phyloP scores from a whole-genome alignment of 148 eudicot genomes.

The Amaranthus cruentus region DNA sequence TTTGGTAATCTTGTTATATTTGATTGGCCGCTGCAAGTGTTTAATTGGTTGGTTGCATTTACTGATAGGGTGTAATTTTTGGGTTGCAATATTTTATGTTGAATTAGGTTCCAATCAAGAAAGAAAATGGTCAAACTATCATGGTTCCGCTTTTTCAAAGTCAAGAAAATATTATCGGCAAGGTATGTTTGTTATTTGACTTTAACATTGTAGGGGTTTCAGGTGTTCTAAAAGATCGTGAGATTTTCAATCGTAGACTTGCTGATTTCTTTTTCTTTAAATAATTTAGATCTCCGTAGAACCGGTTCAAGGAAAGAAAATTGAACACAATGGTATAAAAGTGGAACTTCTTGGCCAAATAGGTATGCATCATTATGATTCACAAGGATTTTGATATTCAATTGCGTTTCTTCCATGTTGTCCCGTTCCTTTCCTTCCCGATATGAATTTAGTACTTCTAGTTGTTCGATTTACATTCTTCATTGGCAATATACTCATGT shows the following conservation, averaged over 20 bases:
- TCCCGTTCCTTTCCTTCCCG: background rate
- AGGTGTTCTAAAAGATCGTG: background rate
- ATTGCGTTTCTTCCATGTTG: background rate
- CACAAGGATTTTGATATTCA: background rate
- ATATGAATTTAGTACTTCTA: background rate
- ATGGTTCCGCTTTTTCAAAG: constrained; percentile 87
- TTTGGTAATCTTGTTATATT: background rate
- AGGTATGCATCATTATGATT: constrained; percentile 37
- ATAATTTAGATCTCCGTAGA: constrained; percentile 65
- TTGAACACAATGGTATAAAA: constrained; percentile 94
- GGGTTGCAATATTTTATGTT: constrained; percentile 1
- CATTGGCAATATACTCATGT: background rate
- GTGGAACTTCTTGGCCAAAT: constrained; percentile 98
- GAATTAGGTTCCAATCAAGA: constrained; percentile 55
- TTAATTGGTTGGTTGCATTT: background rate
- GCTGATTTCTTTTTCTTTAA: constrained; percentile 15
- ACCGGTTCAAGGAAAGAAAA: constrained; percentile 90
- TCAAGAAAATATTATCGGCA: constrained; percentile 82
- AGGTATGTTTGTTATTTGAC: constrained; percentile 39
- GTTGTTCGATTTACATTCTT: background rate
- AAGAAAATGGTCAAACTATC: constrained; percentile 79
- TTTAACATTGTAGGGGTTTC: background rate
- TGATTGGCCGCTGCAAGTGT: background rate
- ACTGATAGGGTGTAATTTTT: background rate
- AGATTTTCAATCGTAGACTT: constrained; percentile 1